Percentiles rank a stretch among this genome's conserved stretches.
Conservation (phyloP, 768 basidiomycete genomes). For the Arthromyces matolae region DNA sequence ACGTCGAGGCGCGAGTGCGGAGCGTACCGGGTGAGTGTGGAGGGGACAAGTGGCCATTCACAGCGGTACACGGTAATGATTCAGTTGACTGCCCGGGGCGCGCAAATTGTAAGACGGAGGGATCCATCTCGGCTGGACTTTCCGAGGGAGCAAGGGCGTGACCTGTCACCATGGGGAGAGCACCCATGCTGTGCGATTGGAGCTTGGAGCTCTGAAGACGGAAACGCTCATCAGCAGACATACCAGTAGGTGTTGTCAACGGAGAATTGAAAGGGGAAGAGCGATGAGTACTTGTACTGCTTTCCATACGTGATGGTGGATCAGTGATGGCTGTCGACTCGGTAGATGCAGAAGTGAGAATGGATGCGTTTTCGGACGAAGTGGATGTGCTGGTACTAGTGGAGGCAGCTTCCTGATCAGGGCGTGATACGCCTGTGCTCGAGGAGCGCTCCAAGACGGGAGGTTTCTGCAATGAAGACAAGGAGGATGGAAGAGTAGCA, state of each 20-base stretch:
- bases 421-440: conserved; percentile 27
- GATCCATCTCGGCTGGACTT: conserved; percentile 60
- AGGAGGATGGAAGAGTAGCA: conserved; percentile 32
- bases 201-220: conserved; percentile 17
- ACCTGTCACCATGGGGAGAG: conserved; percentile 29
- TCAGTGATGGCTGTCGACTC: conserved; percentile 46
- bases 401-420: conserved; percentile 28
- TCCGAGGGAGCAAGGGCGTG: conserved; percentile 26
- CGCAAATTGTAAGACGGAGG: conserved; percentile 71
- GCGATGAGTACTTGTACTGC: conserved; percentile 22
- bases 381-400: conserved; percentile 31
- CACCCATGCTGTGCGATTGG: conserved; percentile 31
- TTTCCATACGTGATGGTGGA: conserved; percentile 43
- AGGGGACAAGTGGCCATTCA: conserved; percentile 34
- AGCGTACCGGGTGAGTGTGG: conserved; percentile 18
- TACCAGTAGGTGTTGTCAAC: conserved; percentile 24
- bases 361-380: conserved; percentile 44
- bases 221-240: conserved; percentile 19
- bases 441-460: conserved; percentile 30
- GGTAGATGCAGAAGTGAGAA: conserved; percentile 41
- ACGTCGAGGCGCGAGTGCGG: conserved; percentile 13
- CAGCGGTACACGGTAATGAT: conserved; percentile 42
- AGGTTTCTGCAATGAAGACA: conserved; percentile 21
- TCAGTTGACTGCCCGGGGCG: conserved; percentile 78
- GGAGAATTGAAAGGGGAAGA: conserved; percentile 9